Base-by-base conservation (phyloP, 345 rosid species). In the Eucalyptus leucophloia region DNA sequence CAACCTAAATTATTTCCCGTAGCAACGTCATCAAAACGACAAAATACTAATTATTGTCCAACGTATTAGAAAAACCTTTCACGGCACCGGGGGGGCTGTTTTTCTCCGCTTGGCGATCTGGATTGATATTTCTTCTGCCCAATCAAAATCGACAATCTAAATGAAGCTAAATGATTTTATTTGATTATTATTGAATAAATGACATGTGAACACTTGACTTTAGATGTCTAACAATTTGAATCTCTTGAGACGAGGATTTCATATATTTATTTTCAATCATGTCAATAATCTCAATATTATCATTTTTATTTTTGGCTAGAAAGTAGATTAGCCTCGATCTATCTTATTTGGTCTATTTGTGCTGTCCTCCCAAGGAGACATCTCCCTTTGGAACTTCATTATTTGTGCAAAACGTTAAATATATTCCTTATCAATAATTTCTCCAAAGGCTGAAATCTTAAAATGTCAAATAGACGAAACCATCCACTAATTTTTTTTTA, bases 351-450 rank as follows among this genome's bases (percentile, higher is more conserved):
- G 30, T 60, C 17, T 26, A 60, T 12, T 12, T 60, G n/a, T 12
- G 67, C 32, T 26, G 14, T 26, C n/a, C 15, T 60, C 3, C 32
- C 16, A 12, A 60, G n/a, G 67, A 26, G 67, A 60, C n/a, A 30
- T 0, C 72, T 62, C 72, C 19, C 37, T 62, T 62, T 15, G 2
- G 0, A n/a, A 4, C 37, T 65, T 0, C 37, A n/a, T n/a, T 4
- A n/a, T 65, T 65, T 7, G 3, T 6, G 0, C 9, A n/a, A 2
- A 4, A 15, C 9, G 3, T n/a, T 65, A n/a, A 14, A 62, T 62
- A 62, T 62, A 4, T 62, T 62, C 18, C 18, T 62, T 15, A 5
- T 30, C 17, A 13, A 30, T 13, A 30, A 30, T 6, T 56, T 56
- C 2, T 54, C 10, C 28, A 1, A 54, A 9, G 28, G 30, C 6